A percentile compares a stretch with the other conserved stretches of the same genome.
Evolutionary conservation across 441 rosid genomes (phyloP).

Genomic region (Pelargonium cotyledonis): DNA sequence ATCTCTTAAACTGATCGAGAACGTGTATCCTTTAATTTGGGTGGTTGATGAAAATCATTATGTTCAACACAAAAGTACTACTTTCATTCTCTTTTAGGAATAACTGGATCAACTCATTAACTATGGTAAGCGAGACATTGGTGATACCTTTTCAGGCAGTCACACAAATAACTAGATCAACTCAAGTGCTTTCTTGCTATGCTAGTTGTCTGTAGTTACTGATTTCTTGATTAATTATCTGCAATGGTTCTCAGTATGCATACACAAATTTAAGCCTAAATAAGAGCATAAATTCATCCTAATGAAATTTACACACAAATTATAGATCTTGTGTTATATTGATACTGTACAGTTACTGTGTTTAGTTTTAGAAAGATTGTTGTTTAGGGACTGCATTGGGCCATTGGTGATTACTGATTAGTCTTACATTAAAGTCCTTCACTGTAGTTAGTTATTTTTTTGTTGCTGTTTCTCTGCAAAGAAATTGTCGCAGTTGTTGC

Average conservation of each 20-base stretch:
- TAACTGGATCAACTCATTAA: neutral
- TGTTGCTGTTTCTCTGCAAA: too few species aligned
- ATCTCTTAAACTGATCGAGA: neutral
- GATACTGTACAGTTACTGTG: neutral
- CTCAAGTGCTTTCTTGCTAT: neutral
- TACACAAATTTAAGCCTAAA: neutral
- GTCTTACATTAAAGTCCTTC: too few species aligned
- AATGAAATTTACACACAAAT: neutral
- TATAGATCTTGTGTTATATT: neutral
- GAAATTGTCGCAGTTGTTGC: too few species aligned
- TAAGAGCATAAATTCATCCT: neutral
- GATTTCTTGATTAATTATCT: neutral
- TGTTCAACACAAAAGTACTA: neutral
- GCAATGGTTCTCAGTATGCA: neutral
- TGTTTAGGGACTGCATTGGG: too few species aligned
- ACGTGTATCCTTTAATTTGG: neutral
- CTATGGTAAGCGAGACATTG: too few species aligned
- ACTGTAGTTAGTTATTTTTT: too few species aligned
- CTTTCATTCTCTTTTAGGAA: neutral
- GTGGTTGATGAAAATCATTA: neutral
- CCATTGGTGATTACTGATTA: too few species aligned
- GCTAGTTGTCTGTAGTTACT: neutral
- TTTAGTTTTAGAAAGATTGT: neutral
- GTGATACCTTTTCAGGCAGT: neutral
- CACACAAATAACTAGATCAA: neutral